Evolutionary conservation across 23 red algal genomes (phyloP).

Genomic region (Agarophyton chilense): DNA sequence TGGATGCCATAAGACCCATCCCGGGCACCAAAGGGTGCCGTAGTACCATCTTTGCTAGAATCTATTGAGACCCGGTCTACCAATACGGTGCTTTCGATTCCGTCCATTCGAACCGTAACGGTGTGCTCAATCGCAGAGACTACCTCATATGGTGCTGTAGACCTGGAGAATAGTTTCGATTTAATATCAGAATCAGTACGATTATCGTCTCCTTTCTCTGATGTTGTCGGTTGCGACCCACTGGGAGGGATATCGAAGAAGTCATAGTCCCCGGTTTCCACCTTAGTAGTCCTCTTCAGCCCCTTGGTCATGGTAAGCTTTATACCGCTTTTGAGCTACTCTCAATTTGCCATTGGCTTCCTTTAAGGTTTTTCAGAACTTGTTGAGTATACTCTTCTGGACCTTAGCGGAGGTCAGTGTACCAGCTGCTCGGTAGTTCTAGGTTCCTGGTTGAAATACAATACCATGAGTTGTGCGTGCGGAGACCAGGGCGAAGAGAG

Average conservation of each 20-base stretch:
- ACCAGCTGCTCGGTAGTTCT: neutral
- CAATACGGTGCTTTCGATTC: neutral
- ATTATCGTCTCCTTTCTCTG: neutral
- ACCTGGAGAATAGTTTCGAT: neutral
- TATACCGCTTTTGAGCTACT: too few species aligned
- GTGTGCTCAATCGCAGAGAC: neutral
- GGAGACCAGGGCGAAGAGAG: conserved; percentile 16
- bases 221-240: neutral
- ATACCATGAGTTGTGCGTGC: conserved; percentile 10
- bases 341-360: too few species aligned
- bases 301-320: too few species aligned
- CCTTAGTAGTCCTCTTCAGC: too few species aligned
- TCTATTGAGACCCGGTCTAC: neutral
- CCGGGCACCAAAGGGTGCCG: too few species aligned
- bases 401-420: neutral
- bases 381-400: too few species aligned
- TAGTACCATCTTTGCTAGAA: too few species aligned
- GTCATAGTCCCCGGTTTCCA: too few species aligned
- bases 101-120: too few species aligned
- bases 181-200: neutral
- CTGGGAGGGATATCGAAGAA: too few species aligned
- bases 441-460: neutral
- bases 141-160: conserved; percentile 8
- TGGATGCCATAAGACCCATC: too few species aligned
- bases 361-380: too few species aligned